Base-by-base conservation (phyloP, 192 early-diverging fungal genomes). In the Coemansia sp. region DNA sequence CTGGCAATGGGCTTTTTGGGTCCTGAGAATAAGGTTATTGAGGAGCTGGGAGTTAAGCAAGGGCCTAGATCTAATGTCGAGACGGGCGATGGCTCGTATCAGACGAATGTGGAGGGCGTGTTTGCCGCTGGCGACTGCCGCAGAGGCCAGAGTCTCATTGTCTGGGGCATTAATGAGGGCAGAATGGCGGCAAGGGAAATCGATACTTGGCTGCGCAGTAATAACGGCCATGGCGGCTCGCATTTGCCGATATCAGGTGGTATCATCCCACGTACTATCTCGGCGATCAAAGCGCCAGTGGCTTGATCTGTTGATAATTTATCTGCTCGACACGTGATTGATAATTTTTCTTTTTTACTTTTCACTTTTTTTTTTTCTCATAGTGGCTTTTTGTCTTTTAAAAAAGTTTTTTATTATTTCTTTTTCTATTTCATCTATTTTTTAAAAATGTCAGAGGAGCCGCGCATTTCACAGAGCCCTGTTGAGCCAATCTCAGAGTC, bases 141-240 rank as follows among this genome's bases (percentile, higher is more conserved):
- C 54, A 89, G 97, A 24, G 97, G 97, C 13, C 96, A 97, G 88
- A 90, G 88, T 38, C 82, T 99, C 62, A 95, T 99, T 74, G 97
- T 99, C 40, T 97, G 95, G 94, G 97, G 93, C 75, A 98, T 99
- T 82, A 97, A 96, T 79, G 97, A 99, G 81, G 97, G 97, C 57
- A 89, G 97, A 52, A 91, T 95, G 86, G 91, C 92, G 57, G 97
- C 97, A 11, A 88, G 96, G 40, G 95, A 98, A 78, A 88, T 98
- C 31, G 97, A 99, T 75, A 71, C 91, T 66, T 89, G 84, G 78
- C 77, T 99, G 74, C 89, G 88, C 78, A 93, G 91, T 8, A 38
- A 0, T 38, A 38, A 38, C 43, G 12, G 43, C 43, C 3, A 16
- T 13, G 43, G 43, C 9, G 87, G 87, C 72, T 97, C 94, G 27